A percentile compares a stretch with the other conserved stretches of the same genome.
phyloP scores from a whole-genome alignment of 2,329 filamentous ascomycete species.

The Pseudocercospora fuligena region DNA sequence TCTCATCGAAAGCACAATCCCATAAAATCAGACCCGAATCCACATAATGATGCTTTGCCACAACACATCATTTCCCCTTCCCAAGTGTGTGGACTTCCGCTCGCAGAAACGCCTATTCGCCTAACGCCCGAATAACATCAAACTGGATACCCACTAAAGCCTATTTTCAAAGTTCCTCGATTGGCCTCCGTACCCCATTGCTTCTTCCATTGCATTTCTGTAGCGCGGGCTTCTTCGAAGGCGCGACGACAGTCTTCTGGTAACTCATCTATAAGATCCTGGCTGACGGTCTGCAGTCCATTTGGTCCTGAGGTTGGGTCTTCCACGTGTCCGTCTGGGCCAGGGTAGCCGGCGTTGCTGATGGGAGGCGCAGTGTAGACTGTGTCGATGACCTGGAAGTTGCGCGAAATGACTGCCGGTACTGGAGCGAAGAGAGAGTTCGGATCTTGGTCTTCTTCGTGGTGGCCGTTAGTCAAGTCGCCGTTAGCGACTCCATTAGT shows the following conservation, averaged over 20 bases:
- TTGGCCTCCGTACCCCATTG: constrained; percentile 76
- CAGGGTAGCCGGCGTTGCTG: constrained; percentile 63
- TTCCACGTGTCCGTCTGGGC: constrained; percentile 57
- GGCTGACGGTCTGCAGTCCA: constrained; percentile 67
- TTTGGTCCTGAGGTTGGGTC: constrained; percentile 52
- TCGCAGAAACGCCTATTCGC: constrained; percentile 41
- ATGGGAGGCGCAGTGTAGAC: constrained; percentile 63
- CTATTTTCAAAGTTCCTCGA: constrained; percentile 53
- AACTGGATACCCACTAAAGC: constrained; percentile 56
- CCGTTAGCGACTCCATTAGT: constrained; percentile 32
- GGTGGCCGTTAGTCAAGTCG: constrained; percentile 15
- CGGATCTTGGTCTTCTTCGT: constrained; percentile 25
- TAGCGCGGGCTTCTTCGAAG: constrained; percentile 68
- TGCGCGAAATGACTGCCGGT: constrained; percentile 62
- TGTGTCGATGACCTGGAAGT: constrained; percentile 67
- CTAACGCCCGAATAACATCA: constrained; percentile 45
- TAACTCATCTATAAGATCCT: constrained; percentile 69
- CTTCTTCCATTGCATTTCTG: constrained; percentile 73
- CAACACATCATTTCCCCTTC: neutral
- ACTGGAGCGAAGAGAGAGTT: constrained; percentile 56
- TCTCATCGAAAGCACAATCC: constrained; percentile 4
- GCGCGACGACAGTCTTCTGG: constrained; percentile 72
- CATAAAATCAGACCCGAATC: constrained; percentile 13
- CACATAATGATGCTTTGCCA: neutral
- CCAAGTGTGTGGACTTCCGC: constrained; percentile 4